These are phyloP conservation scores for Triticum turgidum DNA, from an alignment of 176 grass and related monocot genomes.

Conservation along the genomic window DNA sequence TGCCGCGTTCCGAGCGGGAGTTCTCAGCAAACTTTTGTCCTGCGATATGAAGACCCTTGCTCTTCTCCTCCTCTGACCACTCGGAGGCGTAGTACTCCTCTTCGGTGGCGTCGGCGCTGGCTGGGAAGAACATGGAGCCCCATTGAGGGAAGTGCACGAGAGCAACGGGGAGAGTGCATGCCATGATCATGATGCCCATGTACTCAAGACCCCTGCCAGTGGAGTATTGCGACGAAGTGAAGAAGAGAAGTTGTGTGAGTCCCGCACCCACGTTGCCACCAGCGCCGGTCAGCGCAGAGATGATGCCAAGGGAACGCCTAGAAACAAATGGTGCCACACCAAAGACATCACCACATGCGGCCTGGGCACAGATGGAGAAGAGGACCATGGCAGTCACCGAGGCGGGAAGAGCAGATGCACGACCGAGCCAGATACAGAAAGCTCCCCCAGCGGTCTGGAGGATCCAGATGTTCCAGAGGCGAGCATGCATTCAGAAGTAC, in stretches of 20 bases:
- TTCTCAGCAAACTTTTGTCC: constrained; percentile 75
- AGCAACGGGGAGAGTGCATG: constrained; percentile 46
- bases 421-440: constrained; percentile 76
- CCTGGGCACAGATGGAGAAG: constrained; percentile 81
- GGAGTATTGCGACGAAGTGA: constrained; percentile 58
- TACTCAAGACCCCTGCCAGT: constrained; percentile 41
- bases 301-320: constrained; percentile 23
- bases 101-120: constrained; percentile 33
- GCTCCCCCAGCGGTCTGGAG: constrained; percentile 75
- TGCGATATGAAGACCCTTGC: constrained; percentile 37
- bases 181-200: constrained; percentile 96
- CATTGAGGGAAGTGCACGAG: constrained; percentile 81
- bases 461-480: constrained; percentile 87
- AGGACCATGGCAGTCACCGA: constrained; percentile 67
- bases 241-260: constrained; percentile 80
- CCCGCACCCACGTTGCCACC: constrained; percentile 70
- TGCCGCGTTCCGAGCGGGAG: constrained; percentile 60
- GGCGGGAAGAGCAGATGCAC: constrained; percentile 35
- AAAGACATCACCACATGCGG: constrained; percentile 70
- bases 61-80: constrained; percentile 66
- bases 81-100: constrained; percentile 63
- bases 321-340: constrained; percentile 75
- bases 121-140: constrained; percentile 75
- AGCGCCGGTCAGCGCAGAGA: constrained; percentile 72
- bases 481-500: constrained; percentile 58